These are phyloP conservation scores for Neofusicoccum laricinum DNA, from an alignment of 2,329 filamentous ascomycete species.

Conservation along the genomic window DNA sequence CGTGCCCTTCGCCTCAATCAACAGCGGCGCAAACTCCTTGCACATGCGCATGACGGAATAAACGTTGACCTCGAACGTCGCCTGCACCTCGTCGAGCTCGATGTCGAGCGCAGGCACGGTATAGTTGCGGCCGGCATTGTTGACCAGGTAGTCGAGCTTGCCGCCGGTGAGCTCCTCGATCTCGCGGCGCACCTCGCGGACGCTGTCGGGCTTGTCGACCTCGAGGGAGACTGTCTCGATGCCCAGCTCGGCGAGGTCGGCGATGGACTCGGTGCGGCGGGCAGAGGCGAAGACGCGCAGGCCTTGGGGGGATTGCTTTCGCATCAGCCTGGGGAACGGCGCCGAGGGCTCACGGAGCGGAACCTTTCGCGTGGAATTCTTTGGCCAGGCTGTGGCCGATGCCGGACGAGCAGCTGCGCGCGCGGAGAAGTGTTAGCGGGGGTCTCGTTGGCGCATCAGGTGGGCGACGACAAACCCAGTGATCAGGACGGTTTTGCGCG, in stretches of 20 bases:
- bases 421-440: not conserved
- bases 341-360: not conserved
- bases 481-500: constrained; percentile 30
- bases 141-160: constrained; percentile 56
- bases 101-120: constrained; percentile 58
- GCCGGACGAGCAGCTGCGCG: constrained; percentile 48
- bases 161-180: constrained; percentile 47
- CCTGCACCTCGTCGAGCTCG: constrained; percentile 46
- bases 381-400: constrained; percentile 59
- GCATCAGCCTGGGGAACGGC: constrained; percentile 5
- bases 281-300: constrained; percentile 59
- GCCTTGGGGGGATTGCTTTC: constrained; percentile 26
- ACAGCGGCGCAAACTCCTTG: constrained; percentile 54
- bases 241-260: constrained; percentile 47
- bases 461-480: constrained; percentile 28
- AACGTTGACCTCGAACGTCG: constrained; percentile 54
- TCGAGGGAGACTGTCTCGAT: constrained; percentile 56
- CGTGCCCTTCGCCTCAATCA: constrained; percentile 46
- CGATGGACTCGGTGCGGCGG: constrained; percentile 48
- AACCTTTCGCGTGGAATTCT: constrained; percentile 52
- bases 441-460: not conserved
- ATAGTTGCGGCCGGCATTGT: constrained; percentile 58
- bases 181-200: constrained; percentile 46
- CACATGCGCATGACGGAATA: constrained; percentile 58
- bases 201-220: constrained; percentile 50